A percentile compares a stretch with the other conserved stretches of the same genome.
phyloP scores from a whole-genome alignment of 1,284 basidiomycete species.

The Phlebopus sp. region DNA sequence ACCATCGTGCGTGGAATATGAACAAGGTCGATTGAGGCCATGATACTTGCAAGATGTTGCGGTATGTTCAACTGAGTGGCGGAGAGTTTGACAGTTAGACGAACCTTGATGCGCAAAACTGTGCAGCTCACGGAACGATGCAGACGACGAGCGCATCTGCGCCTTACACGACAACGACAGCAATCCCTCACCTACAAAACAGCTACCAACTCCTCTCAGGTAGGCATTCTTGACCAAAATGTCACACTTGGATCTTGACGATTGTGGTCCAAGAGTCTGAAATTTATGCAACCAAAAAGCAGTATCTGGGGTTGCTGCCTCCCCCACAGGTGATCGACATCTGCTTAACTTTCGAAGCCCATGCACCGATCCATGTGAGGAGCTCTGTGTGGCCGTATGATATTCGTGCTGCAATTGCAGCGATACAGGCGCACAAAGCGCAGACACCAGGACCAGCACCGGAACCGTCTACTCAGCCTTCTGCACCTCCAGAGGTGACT shows the following conservation, averaged over 20 bases:
- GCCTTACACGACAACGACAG: conserved; percentile 16
- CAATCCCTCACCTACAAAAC: conserved; percentile 23
- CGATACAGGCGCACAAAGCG: conserved; percentile 38
- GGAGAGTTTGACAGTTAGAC: conserved; percentile 3
- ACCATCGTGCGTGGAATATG: no score
- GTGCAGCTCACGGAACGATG: conserved; percentile 37
- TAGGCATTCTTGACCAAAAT: conserved; percentile 11
- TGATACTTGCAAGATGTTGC: no score
- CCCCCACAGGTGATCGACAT: conserved; percentile 71
- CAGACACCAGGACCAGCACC: conserved; percentile 15
- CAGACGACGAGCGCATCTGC: conserved; percentile 21
- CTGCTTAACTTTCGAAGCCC: conserved; percentile 65
- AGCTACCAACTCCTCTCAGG: conserved; percentile 32
- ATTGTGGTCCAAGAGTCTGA: conserved; percentile 25
- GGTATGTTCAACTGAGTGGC: neutral
- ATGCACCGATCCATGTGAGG: conserved; percentile 59
- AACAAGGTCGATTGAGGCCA: no score
- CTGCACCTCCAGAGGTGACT: conserved; percentile 9
- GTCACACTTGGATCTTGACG: neutral
- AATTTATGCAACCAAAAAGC: conserved; percentile 60
- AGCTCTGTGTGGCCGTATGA: conserved; percentile 67
- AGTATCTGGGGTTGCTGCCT: conserved; percentile 63
- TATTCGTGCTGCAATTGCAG: conserved; percentile 57
- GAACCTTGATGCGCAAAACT: conserved; percentile 35
- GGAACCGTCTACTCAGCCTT: conserved; percentile 9